Conservation (phyloP, 2,329 filamentous ascomycete species). For the Lecanicillium sp. region DNA sequence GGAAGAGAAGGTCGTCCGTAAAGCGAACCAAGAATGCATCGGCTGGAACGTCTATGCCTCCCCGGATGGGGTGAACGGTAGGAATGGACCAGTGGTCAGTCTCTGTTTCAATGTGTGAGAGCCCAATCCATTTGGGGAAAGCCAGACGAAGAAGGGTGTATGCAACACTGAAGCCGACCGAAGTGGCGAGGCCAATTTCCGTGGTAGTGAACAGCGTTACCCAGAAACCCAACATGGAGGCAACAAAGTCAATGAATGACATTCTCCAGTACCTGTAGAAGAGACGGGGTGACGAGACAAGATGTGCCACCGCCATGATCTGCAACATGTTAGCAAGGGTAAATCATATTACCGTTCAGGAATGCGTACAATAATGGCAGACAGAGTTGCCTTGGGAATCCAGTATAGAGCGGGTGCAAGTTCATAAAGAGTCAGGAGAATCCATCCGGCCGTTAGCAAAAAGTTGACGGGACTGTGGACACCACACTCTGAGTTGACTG, state of each 20-base stretch:
- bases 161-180: constrained; percentile 55
- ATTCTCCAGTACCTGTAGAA: constrained; percentile 59
- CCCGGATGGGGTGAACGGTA: constrained; percentile 11
- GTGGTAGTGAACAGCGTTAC: constrained; percentile 53
- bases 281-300: constrained; percentile 48
- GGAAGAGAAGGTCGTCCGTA: constrained; percentile 51
- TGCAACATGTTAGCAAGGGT: constrained; percentile 11
- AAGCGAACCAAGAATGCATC: constrained; percentile 50
- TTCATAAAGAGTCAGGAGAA: constrained; percentile 53
- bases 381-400: constrained; percentile 58
- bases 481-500: constrained; percentile 56
- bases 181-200: constrained; percentile 49
- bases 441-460: constrained; percentile 50
- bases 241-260: constrained; percentile 55
- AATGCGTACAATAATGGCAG: constrained; percentile 49
- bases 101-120: constrained; percentile 20
- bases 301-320: constrained; percentile 55
- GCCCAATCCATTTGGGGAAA: constrained; percentile 35
- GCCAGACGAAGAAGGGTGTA: constrained; percentile 51
- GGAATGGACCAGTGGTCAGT: constrained; percentile 20
- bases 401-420: constrained; percentile 54
- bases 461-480: constrained; percentile 55
- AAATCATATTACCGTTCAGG: not conserved
- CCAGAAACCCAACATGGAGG: constrained; percentile 56
- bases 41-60: constrained; percentile 24